These are phyloP conservation scores for Alternaria tenuissima DNA, from an alignment of 2,329 filamentous ascomycete genomes.

Conservation along the genomic window DNA sequence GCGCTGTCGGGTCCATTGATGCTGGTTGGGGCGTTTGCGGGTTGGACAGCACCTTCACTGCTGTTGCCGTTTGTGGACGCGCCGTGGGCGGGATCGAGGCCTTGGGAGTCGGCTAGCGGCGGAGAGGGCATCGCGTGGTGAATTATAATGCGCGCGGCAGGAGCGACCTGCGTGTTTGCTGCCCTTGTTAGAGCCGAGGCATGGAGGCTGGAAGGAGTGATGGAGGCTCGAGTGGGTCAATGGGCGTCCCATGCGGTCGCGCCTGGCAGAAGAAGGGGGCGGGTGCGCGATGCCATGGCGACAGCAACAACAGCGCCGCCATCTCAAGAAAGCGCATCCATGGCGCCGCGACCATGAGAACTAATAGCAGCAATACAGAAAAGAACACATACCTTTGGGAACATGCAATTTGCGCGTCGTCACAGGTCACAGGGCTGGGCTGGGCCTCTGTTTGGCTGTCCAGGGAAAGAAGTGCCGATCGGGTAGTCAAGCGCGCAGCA, in stretches of 20 bases:
- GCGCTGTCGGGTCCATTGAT: constrained; percentile 38
- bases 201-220: constrained; percentile 29
- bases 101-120: constrained; percentile 34
- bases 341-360: constrained; percentile 18
- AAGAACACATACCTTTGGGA: constrained; percentile 48
- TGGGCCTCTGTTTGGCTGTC: constrained; percentile 48
- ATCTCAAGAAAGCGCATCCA: constrained; percentile 27
- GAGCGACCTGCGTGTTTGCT: constrained; percentile 39
- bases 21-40: constrained; percentile 36
- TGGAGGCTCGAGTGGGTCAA: constrained; percentile 26
- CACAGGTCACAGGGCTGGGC: constrained; percentile 48
- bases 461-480: constrained; percentile 49
- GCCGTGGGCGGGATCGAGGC: constrained; percentile 38
- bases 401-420: constrained; percentile 52
- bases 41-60: constrained; percentile 46
- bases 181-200: constrained; percentile 41
- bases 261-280: constrained; percentile 32
- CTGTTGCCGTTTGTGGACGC: constrained; percentile 45
- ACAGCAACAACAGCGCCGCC: constrained; percentile 21
- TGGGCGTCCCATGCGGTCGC: constrained; percentile 38
- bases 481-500: constrained; percentile 36
- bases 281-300: constrained; percentile 23
- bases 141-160: constrained; percentile 37
- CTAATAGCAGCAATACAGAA: constrained; percentile 3
- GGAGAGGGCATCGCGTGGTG: constrained; percentile 49